Percentiles rank a stretch among this genome's conserved stretches.
phyloP scores from a whole-genome alignment of 108 stramenopile species.

The Cylindrotheca closterium region DNA sequence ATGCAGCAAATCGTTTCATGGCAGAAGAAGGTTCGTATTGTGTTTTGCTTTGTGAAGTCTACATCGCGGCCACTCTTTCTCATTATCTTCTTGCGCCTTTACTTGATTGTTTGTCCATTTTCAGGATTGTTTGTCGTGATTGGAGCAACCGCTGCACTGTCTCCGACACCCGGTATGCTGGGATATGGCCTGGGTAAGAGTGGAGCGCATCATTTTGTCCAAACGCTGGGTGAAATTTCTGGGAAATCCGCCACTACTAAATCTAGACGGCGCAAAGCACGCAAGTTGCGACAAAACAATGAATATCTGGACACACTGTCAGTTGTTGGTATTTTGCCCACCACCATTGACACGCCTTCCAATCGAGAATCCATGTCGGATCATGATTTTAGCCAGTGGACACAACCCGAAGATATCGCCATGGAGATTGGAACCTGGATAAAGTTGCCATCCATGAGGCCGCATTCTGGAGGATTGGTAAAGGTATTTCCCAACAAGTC shows the following conservation, averaged over 20 bases:
- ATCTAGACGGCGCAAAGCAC: slow-evolving; percentile 30
- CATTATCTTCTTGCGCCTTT: neutral
- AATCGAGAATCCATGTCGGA: slow-evolving; percentile 68
- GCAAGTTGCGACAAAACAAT: slow-evolving; percentile 18
- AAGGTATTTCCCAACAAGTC: slow-evolving; percentile 65
- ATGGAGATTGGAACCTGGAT: slow-evolving; percentile 77
- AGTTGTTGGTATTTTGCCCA: slow-evolving; percentile 69
- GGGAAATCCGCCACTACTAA: slow-evolving; percentile 39
- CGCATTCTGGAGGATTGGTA: slow-evolving; percentile 80
- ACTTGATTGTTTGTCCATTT: neutral
- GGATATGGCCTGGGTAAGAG: slow-evolving; percentile 68
- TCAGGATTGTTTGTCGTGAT: slow-evolving; percentile 56
- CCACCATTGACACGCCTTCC: slow-evolving; percentile 74
- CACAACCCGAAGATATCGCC: slow-evolving; percentile 72
- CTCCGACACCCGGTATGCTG: slow-evolving; percentile 71
- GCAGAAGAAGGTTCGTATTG: slow-evolving; percentile 34
- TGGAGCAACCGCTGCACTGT: slow-evolving; percentile 65
- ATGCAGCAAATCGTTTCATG: slow-evolving; percentile 58
- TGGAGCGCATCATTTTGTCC: slow-evolving; percentile 67
- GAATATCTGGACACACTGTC: slow-evolving; percentile 30
- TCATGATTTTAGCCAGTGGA: slow-evolving; percentile 50
- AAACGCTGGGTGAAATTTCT: slow-evolving; percentile 55
- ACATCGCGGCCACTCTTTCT: no score
- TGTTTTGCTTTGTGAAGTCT: neutral
- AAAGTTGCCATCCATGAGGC: slow-evolving; percentile 54